These are phyloP conservation scores for Cryptococcus jaspeensis DNA, from an alignment of 1,284 basidiomycete species.

Conservation along the genomic window DNA sequence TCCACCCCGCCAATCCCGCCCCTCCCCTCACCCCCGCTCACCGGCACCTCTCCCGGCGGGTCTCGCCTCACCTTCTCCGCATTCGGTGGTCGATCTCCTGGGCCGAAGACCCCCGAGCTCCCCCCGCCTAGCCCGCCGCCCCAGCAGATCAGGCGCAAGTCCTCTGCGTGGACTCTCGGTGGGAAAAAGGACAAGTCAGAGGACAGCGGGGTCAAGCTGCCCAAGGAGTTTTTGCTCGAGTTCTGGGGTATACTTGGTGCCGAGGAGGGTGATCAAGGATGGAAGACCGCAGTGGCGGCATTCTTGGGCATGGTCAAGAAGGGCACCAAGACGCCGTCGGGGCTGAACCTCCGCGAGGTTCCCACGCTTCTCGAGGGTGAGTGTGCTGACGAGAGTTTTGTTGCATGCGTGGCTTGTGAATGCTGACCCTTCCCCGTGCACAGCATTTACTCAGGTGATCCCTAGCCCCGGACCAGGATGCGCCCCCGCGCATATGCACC, in stretches of 20 bases:
- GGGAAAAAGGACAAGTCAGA: slow-evolving; percentile 28
- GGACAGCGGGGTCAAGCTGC: slow-evolving; percentile 35
- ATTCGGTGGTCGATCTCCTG: background rate
- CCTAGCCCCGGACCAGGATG: slow-evolving; percentile 21
- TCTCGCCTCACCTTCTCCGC: slow-evolving; percentile 22
- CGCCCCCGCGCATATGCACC: slow-evolving; percentile 25
- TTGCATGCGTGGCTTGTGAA: background rate
- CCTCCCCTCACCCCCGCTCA: slow-evolving; percentile 19
- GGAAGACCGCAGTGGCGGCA: slow-evolving; percentile 30
- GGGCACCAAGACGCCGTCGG: slow-evolving; percentile 46
- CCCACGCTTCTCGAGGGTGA: slow-evolving; percentile 41
- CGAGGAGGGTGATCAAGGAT: slow-evolving; percentile 44
- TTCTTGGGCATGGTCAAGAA: slow-evolving; percentile 44
- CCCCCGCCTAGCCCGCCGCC: slow-evolving; percentile 4
- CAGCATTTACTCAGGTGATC: slow-evolving; percentile 34
- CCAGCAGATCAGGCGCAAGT: slow-evolving; percentile 22
- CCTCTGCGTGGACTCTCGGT: slow-evolving; percentile 20
- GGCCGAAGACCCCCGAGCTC: slow-evolving; percentile 15
- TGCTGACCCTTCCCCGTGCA: background rate
- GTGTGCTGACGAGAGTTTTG: slow-evolving; percentile 2
- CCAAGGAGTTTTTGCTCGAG: slow-evolving; percentile 45
- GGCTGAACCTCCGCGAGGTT: slow-evolving; percentile 46
- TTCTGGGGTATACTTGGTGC: slow-evolving; percentile 41
- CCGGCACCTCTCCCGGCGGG: slow-evolving; percentile 26
- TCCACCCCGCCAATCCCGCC: slow-evolving; percentile 17